Evolutionary conservation across 371 early-diverging fungal species (phyloP).

Genomic region (Rhizomucor miehei): DNA sequence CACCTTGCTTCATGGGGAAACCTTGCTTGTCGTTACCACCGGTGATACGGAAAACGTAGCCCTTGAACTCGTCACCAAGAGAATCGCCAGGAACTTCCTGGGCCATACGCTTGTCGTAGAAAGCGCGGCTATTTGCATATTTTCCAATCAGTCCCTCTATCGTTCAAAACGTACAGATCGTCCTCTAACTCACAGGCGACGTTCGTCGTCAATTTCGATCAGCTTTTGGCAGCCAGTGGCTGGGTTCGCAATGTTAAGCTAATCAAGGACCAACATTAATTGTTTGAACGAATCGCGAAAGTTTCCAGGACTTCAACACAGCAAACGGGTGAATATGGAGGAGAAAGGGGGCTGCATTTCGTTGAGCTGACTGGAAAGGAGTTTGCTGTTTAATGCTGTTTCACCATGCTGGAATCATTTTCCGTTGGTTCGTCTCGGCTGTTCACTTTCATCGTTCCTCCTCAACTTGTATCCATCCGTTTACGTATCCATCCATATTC

Average conservation of each 20-base stretch:
- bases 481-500: too few species aligned
- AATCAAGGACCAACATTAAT: slow-evolving; percentile 2
- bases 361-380: too few species aligned
- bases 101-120: slow-evolving; percentile 98
- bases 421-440: too few species aligned
- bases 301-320: too few species aligned
- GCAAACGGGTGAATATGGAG: too few species aligned
- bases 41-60: slow-evolving; percentile 98
- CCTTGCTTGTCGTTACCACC: slow-evolving; percentile 99
- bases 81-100: slow-evolving; percentile 96
- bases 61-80: slow-evolving; percentile 99
- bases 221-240: slow-evolving; percentile 98
- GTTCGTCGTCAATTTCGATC: slow-evolving; percentile 98
- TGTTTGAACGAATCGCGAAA: too few species aligned
- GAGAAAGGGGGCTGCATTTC: too few species aligned
- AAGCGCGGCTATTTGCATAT: slow-evolving; percentile 70
- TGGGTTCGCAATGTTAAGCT: slow-evolving; percentile 99
- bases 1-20: slow-evolving; percentile 98
- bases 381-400: too few species aligned
- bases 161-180: background rate
- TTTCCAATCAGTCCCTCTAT: background rate
- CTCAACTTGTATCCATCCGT: too few species aligned
- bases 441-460: too few species aligned
- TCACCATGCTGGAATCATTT: too few species aligned
- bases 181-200: slow-evolving; percentile 79